Base-by-base conservation (phyloP, 495 filamentous ascomycete species). In the Hypoxylon trugodes region DNA sequence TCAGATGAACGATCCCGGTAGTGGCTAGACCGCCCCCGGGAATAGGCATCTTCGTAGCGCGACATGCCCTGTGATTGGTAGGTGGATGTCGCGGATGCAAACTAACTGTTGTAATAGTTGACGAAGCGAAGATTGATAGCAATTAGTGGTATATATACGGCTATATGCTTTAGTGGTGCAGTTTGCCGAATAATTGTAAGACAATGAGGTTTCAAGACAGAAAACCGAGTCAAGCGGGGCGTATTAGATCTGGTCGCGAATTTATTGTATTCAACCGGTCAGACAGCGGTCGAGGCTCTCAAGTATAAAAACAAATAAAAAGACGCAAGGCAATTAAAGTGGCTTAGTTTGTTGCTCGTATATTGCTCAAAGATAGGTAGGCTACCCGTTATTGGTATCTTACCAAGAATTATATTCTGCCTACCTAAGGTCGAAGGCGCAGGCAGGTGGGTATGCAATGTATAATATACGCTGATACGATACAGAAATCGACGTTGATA, bases 31-130 rank as follows among this genome's bases (percentile, higher is more conserved):
- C 54, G 65, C 12, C 55, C 61, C 46, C 41, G 68, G 21, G 28
- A 61, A 36, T 58, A 54, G 37, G 33, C 49, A 40, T 73, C 61
- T 15, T 68, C 67, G 65, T 73, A 70, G 15, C 55, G 70, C 54
- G 70, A 70, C 70, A 73, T 73, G n/a, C 7, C 24, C 35, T 45
- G 38, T 53, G 42, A 36, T 54, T 54, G 28, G 18, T 28, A 43
- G 37, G 46, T 54, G 54, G 28, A 36, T 51, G 56, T 22, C 21
- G 37, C 28, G 30, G 25, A 7, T 3, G 24, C 53, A 16, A 9
- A 38, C 22, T 30, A 35, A 59, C 22, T 50, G 13, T 22, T 15
- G 61, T 25, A 58, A 15, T 9, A 13, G 45, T 22, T 45, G 22
- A 12, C 46, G 30, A 25, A 25, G 38, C 46, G 30, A 25, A 25